phyloP scores from a whole-genome alignment of 495 filamentous ascomycete species.

The Penicillium bovifimosum region DNA sequence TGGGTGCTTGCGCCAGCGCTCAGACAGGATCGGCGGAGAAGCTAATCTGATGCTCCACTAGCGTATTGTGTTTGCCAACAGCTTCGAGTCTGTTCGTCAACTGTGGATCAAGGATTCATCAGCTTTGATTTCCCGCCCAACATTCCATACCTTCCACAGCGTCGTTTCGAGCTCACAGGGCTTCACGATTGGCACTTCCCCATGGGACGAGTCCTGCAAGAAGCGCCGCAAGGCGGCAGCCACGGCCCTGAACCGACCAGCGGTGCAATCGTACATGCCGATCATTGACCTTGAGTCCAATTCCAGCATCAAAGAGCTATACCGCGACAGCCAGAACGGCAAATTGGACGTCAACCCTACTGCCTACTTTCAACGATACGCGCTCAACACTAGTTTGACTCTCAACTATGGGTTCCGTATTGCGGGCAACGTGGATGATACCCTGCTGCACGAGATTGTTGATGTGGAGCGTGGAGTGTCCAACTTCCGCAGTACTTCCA shows the following conservation, averaged over 20 bases:
- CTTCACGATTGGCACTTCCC: conserved; percentile 68
- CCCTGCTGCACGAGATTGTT: conserved; percentile 56
- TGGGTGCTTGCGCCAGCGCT: conserved; percentile 14
- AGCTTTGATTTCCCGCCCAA: conserved; percentile 64
- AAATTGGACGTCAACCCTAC: conserved; percentile 58
- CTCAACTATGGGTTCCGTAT: conserved; percentile 64
- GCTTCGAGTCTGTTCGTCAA: conserved; percentile 60
- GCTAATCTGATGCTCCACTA: conserved; percentile 15
- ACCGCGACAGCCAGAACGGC: conserved; percentile 51
- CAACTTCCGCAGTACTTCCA: conserved; percentile 60
- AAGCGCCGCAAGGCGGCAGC: conserved; percentile 63
- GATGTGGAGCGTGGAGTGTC: conserved; percentile 58
- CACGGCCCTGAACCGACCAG: conserved; percentile 61
- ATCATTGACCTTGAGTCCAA: conserved; percentile 65
- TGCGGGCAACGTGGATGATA: conserved; percentile 52
- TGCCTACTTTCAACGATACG: conserved; percentile 61
- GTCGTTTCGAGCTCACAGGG: conserved; percentile 65
- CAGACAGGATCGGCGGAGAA: not conserved
- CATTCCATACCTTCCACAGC: conserved; percentile 66
- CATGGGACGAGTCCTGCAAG: conserved; percentile 72
- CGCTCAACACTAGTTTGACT: conserved; percentile 60
- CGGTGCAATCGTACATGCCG: conserved; percentile 64
- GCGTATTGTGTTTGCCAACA: conserved; percentile 66
- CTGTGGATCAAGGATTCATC: conserved; percentile 70
- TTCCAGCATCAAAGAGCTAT: conserved; percentile 58